A percentile compares a stretch with the other conserved stretches of the same genome.
Conservation (phyloP, 371 early-diverging fungal genomes). For the Zancudomyces culisetae region DNA sequence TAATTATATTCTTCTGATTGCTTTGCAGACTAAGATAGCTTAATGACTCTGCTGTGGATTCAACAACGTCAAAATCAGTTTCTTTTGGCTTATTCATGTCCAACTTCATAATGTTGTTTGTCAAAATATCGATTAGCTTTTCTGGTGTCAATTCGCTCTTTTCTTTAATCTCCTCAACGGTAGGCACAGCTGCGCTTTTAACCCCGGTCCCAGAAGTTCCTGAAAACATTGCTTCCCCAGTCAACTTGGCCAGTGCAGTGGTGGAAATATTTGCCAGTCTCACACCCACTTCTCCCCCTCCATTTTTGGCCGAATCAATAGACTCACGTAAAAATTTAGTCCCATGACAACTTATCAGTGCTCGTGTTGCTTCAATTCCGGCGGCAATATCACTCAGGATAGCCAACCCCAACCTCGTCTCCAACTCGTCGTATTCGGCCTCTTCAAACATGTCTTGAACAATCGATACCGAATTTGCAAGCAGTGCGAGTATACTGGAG, state of each 20-base stretch:
- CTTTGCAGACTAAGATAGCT: constrained; percentile 1
- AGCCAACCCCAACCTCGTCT: not conserved
- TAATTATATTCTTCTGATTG: not conserved
- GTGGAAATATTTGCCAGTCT: not conserved
- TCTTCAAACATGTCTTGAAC: not conserved
- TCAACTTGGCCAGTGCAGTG: not conserved
- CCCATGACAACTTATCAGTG: not conserved
- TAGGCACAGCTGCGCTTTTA: not conserved
- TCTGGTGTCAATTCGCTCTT: not conserved
- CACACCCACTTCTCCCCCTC: not conserved
- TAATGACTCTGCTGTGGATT: not conserved
- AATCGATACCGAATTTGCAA: not conserved
- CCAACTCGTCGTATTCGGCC: not conserved
- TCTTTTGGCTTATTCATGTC: not conserved
- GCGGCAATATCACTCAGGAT: not conserved
- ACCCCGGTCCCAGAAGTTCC: too few relatives aligned
- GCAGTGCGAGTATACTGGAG: not conserved
- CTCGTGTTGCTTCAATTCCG: not conserved
- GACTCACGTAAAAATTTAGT: not conserved
- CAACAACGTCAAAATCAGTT: not conserved
- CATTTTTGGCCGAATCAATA: not conserved
- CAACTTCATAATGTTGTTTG: not conserved
- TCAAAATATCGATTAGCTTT: not conserved
- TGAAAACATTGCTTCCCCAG: not conserved
- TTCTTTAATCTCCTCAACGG: not conserved